Evolutionary conservation across 2,329 filamentous ascomycete genomes (phyloP).

Genomic region (Didymella pinodella): DNA sequence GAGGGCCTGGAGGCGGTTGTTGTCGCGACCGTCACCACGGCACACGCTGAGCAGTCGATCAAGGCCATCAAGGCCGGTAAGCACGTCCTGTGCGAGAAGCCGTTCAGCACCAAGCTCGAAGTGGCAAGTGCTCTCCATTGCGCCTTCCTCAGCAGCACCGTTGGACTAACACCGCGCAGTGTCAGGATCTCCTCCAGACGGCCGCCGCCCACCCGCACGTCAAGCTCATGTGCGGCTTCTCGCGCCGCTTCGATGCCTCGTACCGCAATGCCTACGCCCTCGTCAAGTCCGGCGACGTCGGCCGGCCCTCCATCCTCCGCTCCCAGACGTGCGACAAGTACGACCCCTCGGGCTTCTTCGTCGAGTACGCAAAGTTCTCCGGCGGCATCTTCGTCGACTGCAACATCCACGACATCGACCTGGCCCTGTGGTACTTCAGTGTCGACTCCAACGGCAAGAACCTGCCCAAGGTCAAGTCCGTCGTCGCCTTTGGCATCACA

Average conservation of each 20-base stretch:
- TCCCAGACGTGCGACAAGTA: constrained; percentile 73
- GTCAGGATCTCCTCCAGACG: constrained; percentile 66
- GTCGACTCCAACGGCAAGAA: constrained; percentile 26
- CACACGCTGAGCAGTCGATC: constrained; percentile 66
- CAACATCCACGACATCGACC: constrained; percentile 74
- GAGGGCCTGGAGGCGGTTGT: constrained; percentile 64
- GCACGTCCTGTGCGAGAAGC: constrained; percentile 69
- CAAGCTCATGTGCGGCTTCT: constrained; percentile 73
- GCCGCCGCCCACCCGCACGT: constrained; percentile 64
- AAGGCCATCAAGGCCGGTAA: constrained; percentile 63
- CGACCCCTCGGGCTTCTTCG: constrained; percentile 72
- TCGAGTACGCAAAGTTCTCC: constrained; percentile 69
- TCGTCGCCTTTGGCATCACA: constrained; percentile 65
- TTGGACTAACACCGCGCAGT: constrained; percentile 51
- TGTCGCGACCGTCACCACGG: constrained; percentile 62
- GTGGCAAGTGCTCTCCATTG: constrained; percentile 55
- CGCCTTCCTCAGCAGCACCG: background rate
- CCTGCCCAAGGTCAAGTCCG: constrained; percentile 61
- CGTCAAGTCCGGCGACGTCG: constrained; percentile 64
- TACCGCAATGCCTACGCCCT: constrained; percentile 67
- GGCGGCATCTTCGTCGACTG: constrained; percentile 77
- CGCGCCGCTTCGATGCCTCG: constrained; percentile 70
- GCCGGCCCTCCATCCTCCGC: constrained; percentile 66
- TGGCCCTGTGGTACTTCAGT: constrained; percentile 68
- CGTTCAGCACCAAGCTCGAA: constrained; percentile 65